phyloP scores from a whole-genome alignment of 352 stramenopile species.

The Globisporangium nagaii region DNA sequence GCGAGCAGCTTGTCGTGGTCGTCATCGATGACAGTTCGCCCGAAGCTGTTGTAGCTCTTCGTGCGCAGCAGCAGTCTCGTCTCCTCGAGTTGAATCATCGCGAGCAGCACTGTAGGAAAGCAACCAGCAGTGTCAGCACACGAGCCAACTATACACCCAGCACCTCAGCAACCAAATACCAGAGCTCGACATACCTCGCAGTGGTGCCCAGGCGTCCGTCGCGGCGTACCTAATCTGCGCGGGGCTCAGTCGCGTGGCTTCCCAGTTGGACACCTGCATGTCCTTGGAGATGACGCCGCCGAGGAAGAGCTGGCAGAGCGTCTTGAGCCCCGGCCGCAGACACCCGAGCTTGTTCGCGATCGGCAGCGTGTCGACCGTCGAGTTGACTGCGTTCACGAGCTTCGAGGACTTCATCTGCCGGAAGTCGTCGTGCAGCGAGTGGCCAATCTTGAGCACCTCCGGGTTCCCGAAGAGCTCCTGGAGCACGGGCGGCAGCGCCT shows the following conservation, averaged over 20 bases:
- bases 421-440: conserved; percentile 76
- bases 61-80: conserved; percentile 43
- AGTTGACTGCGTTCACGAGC: conserved; percentile 54
- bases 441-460: conserved; percentile 66
- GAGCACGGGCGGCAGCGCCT: conserved; percentile 49
- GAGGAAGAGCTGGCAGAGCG: conserved; percentile 72
- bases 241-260: conserved; percentile 48
- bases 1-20: conserved; percentile 43
- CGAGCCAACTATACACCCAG: neutral
- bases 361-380: conserved; percentile 76
- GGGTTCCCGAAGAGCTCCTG: conserved; percentile 51
- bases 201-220: conserved; percentile 71
- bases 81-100: conserved; percentile 68
- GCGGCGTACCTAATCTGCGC: conserved; percentile 78
- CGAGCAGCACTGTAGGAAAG: conserved; percentile 57
- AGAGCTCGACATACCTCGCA: conserved; percentile 41
- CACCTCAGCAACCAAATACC: neutral
- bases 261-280: conserved; percentile 87
- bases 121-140: no score
- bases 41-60: conserved; percentile 59
- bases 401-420: conserved; percentile 47
- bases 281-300: conserved; percentile 65
- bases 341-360: conserved; percentile 76
- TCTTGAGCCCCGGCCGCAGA: conserved; percentile 63
- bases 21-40: conserved; percentile 27